Evolutionary conservation across 495 filamentous ascomycete genomes (phyloP).

Genomic region (Lasiosphaeriaceae sp.): DNA sequence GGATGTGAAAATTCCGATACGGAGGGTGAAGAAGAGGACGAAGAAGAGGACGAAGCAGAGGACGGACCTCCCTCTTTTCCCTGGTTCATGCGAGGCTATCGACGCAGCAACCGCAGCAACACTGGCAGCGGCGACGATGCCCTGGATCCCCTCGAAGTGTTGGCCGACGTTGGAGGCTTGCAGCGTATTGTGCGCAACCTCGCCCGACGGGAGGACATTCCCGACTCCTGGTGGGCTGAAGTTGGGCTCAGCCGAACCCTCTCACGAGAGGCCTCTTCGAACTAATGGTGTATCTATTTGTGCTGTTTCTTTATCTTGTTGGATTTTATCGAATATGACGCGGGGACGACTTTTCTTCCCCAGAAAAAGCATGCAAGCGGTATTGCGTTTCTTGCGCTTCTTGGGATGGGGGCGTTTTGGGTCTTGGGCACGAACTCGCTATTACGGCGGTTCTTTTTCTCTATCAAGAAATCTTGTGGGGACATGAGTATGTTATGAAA

Average conservation of each 20-base stretch:
- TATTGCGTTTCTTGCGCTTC: too few species aligned
- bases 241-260: constrained; percentile 62
- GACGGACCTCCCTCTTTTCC: too few species aligned
- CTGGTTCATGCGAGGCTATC: too few species aligned
- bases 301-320: not conserved
- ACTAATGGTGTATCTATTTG: constrained; percentile 11
- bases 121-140: constrained; percentile 26
- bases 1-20: constrained; percentile 31
- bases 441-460: too few species aligned
- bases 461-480: too few species aligned
- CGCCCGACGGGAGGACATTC: constrained; percentile 63
- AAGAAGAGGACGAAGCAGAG: constrained; percentile 25
- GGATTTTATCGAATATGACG: not conserved
- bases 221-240: constrained; percentile 73
- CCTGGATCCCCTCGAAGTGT: constrained; percentile 19
- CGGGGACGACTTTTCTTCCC: too few species aligned
- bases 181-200: constrained; percentile 64
- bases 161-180: constrained; percentile 57
- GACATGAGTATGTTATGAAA: too few species aligned
- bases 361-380: too few species aligned
- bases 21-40: constrained; percentile 35
- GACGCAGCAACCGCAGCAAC: constrained; percentile 11
- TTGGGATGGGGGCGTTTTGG: too few species aligned
- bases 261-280: constrained; percentile 36
- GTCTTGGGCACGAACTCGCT: too few species aligned